Evolutionary conservation across 2,329 filamentous ascomycete species (phyloP).

Genomic region (Coniochaeta sp.): DNA sequence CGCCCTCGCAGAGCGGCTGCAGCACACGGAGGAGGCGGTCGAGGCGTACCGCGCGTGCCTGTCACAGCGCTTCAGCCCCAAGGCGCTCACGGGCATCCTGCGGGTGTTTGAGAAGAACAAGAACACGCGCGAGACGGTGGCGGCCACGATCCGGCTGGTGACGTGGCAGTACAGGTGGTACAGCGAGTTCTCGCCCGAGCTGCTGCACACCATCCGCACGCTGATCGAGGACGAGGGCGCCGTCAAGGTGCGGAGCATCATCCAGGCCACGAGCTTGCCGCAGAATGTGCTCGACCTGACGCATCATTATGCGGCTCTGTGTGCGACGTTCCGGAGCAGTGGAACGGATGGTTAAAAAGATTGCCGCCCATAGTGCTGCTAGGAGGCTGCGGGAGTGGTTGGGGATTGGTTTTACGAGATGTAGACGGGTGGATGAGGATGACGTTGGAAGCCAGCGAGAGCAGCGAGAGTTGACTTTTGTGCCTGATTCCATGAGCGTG

Average conservation of each 20-base stretch:
- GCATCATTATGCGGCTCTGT: conserved; percentile 91
- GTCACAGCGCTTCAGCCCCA: conserved; percentile 83
- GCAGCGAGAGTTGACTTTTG: too few species aligned
- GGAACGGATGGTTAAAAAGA: conserved; percentile 73
- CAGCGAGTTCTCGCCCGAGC: conserved; percentile 92
- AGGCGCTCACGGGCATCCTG: conserved; percentile 80
- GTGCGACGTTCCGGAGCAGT: conserved; percentile 89
- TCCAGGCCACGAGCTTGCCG: conserved; percentile 89
- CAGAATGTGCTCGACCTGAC: conserved; percentile 91
- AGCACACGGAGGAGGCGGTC: conserved; percentile 84
- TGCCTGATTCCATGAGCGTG: too few species aligned
- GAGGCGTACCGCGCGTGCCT: conserved; percentile 91
- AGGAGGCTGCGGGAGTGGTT: too few species aligned
- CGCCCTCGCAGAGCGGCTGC: conserved; percentile 82
- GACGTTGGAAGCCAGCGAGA: too few species aligned
- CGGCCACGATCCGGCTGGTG: conserved; percentile 81
- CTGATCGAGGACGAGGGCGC: conserved; percentile 97
- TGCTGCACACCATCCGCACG: conserved; percentile 81
- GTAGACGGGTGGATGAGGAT: too few species aligned
- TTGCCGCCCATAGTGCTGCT: too few species aligned
- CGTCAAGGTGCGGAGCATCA: conserved; percentile 93
- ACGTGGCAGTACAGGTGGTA: conserved; percentile 99
- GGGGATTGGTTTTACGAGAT: too few species aligned
- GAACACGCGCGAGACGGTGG: conserved; percentile 74
- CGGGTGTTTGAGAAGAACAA: conserved; percentile 70